A percentile compares a stretch with the other conserved stretches of the same genome.
Conservation (phyloP, 352 stramenopile genomes). For the Thraustochytrium sp. region DNA sequence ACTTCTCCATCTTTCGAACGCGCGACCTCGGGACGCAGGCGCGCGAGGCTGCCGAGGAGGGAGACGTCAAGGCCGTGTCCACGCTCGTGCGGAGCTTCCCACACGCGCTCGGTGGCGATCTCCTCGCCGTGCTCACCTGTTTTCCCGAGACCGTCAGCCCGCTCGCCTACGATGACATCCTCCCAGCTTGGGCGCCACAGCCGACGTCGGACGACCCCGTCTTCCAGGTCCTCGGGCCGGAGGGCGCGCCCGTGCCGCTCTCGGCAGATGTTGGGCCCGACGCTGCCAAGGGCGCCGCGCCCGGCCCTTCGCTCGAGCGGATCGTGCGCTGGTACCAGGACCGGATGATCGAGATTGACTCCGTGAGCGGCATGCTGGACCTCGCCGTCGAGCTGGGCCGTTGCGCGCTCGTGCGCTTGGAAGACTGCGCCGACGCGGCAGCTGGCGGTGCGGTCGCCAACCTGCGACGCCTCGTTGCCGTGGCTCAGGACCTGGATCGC, state of each 20-base stretch:
- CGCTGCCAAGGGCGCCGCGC: not conserved
- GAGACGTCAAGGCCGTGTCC: not conserved
- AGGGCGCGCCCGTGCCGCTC: not conserved
- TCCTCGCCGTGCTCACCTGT: not conserved
- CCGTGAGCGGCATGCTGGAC: conserved; percentile 17
- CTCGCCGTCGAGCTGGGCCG: not conserved
- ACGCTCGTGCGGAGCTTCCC: not conserved
- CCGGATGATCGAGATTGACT: not conserved
- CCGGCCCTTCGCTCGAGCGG: not conserved
- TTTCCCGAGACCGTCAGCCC: not conserved
- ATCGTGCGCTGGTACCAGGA: not conserved
- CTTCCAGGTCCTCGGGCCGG: too few species aligned
- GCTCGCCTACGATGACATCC: not conserved
- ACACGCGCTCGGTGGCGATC: not conserved
- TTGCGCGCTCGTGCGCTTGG: not conserved
- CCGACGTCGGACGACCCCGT: too few species aligned
- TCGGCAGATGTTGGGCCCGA: not conserved
- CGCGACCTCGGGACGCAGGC: not conserved
- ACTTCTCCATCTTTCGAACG: conserved; percentile 28
- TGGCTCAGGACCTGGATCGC: not conserved
- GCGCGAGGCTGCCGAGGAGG: not conserved
- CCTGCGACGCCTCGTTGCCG: not conserved
- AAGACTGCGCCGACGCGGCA: not conserved
- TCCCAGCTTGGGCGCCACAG: not conserved
- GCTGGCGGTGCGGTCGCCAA: not conserved